Percentiles rank a stretch among this genome's conserved stretches.
Conservation (phyloP, 1,284 basidiomycete genomes). For the Leccinum pachyderme region DNA sequence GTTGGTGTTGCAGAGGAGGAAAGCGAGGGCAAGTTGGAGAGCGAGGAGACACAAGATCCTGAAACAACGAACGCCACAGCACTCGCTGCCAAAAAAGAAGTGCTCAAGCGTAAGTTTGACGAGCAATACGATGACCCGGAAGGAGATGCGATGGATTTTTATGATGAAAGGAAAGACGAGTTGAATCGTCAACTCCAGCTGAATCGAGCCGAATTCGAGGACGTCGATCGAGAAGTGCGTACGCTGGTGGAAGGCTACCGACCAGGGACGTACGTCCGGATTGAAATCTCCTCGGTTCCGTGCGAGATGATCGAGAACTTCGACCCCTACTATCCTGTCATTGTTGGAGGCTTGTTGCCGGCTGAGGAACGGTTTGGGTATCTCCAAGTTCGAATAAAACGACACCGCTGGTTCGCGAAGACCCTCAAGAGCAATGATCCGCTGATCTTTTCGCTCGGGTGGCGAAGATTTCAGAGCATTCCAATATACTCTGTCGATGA, state of each 20-base stretch:
- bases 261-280: constrained; percentile 91
- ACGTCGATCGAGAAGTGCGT: constrained; percentile 76
- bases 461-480: constrained; percentile 93
- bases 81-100: constrained; percentile 86
- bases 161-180: constrained; percentile 90
- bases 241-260: constrained; percentile 87
- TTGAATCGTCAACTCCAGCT: constrained; percentile 83
- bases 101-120: constrained; percentile 93
- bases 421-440: constrained; percentile 99
- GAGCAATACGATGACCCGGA: constrained; percentile 95
- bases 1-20: constrained; percentile 39
- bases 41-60: constrained; percentile 36
- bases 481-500: constrained; percentile 98
- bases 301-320: constrained; percentile 95
- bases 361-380: constrained; percentile 93
- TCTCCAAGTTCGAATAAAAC: constrained; percentile 93
- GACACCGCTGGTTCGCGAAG: constrained; percentile 91
- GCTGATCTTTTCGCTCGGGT: constrained; percentile 92
- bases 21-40: constrained; percentile 39
- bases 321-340: constrained; percentile 86
- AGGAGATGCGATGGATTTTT: constrained; percentile 77
- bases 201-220: constrained; percentile 86
- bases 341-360: constrained; percentile 90
- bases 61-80: constrained; percentile 50
- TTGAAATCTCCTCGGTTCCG: constrained; percentile 84